A percentile compares a stretch with the other conserved stretches of the same genome.
These are phyloP conservation scores for Falciphora oryzae DNA, from an alignment of 2,329 filamentous ascomycete species.

Conservation along the genomic window DNA sequence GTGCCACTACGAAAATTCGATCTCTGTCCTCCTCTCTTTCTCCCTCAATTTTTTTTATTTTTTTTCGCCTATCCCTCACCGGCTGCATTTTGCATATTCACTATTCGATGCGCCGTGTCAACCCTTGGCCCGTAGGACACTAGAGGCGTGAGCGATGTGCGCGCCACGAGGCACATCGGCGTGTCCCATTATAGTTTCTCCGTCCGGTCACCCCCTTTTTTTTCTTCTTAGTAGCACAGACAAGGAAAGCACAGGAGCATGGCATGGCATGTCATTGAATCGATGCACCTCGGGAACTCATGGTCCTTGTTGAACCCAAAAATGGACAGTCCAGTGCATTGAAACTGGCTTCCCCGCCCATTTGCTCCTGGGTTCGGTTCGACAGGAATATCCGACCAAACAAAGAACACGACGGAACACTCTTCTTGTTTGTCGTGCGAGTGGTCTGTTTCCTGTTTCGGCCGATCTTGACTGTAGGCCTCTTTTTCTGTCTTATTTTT, in stretches of 20 bases:
- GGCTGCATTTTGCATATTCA: no score
- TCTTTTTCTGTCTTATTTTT: not conserved
- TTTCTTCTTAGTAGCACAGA: no score
- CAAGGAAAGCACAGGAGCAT: not conserved
- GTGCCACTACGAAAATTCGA: not conserved
- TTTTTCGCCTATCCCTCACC: no score
- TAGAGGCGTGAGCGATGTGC: not conserved
- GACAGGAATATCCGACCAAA: not conserved
- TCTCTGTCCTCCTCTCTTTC: not conserved
- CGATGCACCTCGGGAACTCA: not conserved
- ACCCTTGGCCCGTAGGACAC: not conserved
- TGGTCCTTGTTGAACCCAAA: not conserved
- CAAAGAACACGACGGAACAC: not conserved
- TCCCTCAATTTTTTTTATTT: no score
- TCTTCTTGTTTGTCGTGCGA: not conserved
- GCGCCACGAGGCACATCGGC: not conserved
- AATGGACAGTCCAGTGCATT: not conserved
- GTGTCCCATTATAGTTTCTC: not conserved
- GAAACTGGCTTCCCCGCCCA: no score
- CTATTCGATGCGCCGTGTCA: not conserved
- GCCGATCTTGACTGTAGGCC: not conserved
- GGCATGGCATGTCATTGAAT: not conserved
- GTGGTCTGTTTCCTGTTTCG: not conserved
- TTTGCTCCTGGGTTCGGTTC: not conserved
- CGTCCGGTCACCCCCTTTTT: no score